A percentile compares a stretch with the other conserved stretches of the same genome.
Evolutionary conservation across 768 basidiomycete species (phyloP).

Genomic region (Serpula lacrymans): DNA sequence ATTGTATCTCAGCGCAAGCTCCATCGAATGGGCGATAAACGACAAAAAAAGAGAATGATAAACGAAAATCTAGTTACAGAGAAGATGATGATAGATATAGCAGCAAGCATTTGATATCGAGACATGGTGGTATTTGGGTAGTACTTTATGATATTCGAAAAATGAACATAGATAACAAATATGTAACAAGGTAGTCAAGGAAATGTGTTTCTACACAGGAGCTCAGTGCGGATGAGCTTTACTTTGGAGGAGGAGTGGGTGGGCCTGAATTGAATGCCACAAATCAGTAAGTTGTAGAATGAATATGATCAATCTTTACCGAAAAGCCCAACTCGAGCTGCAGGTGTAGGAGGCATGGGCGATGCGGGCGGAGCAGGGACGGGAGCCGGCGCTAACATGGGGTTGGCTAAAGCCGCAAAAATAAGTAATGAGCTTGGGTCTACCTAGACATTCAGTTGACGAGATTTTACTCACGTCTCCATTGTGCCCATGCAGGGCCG

Average conservation of each 20-base stretch:
- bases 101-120: neutral
- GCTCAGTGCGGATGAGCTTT: no score
- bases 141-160: neutral
- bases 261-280: constrained; percentile 31
- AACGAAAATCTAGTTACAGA: no score
- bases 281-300: neutral
- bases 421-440: no score
- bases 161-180: constrained; percentile 1
- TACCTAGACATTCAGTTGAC: no score
- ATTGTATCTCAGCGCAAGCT: no score
- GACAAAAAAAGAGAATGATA: no score
- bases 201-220: neutral
- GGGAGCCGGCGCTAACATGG: constrained; percentile 41
- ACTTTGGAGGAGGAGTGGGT: constrained; percentile 45
- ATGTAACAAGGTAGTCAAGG: neutral
- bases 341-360: constrained; percentile 39
- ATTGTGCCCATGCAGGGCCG: constrained; percentile 80
- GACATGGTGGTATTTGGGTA: neutral
- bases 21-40: no score
- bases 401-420: constrained; percentile 66
- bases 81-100: neutral
- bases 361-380: constrained; percentile 29
- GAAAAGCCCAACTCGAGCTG: constrained; percentile 61
- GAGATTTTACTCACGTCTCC: constrained; percentile 59
- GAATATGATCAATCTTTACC: no score